Evolutionary conservation across 1,139 yeast species (phyloP).

Genomic region (Blastobotrys apis): DNA sequence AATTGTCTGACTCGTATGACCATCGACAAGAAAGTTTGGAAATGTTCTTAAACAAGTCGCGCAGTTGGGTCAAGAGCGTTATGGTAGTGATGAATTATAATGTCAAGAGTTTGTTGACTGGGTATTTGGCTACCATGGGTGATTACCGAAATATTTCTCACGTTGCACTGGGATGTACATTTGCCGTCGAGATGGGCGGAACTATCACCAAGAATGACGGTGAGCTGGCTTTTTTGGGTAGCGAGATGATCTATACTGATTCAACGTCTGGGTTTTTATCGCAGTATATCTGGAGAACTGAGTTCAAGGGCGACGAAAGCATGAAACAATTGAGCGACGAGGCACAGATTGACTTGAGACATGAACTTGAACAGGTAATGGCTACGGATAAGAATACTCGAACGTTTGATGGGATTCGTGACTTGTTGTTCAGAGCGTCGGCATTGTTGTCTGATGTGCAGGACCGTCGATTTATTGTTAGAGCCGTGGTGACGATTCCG

Average conservation of each 20-base stretch:
- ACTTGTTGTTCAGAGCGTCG: constrained; percentile 31
- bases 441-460: constrained; percentile 24
- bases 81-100: constrained; percentile 62
- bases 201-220: constrained; percentile 57
- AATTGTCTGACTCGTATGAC: constrained; percentile 70
- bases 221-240: constrained; percentile 28
- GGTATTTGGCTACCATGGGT: constrained; percentile 55
- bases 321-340: constrained; percentile 31
- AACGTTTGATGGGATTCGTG: constrained; percentile 26
- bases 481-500: constrained; percentile 56
- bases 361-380: constrained; percentile 18
- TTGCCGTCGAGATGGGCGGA: constrained; percentile 88
- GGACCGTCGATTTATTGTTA: constrained; percentile 23
- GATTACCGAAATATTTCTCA: constrained; percentile 33
- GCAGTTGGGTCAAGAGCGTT: constrained; percentile 58
- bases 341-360: constrained; percentile 26
- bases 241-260: constrained; percentile 38
- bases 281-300: constrained; percentile 66
- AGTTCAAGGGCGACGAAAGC: constrained; percentile 30
- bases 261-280: constrained; percentile 71
- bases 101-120: constrained; percentile 69
- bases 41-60: constrained; percentile 55
- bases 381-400: neutral
- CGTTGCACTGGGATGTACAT: constrained; percentile 75
- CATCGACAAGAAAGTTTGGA: constrained; percentile 72